These are phyloP conservation scores for Aspergillus sp. DNA, from an alignment of 2,329 filamentous ascomycete genomes.

Conservation along the genomic window DNA sequence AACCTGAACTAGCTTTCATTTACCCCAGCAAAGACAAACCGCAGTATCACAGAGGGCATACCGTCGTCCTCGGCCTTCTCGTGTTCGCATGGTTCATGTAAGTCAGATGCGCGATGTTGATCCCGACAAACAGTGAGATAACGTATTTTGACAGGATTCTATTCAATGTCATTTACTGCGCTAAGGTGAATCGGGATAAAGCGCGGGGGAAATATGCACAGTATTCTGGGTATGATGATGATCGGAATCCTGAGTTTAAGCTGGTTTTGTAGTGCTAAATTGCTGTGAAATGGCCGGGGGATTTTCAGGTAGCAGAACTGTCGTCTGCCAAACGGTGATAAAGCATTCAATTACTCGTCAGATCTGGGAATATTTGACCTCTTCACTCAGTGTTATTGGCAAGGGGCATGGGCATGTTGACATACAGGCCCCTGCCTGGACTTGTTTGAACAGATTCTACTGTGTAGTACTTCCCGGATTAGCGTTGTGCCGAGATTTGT, in stretches of 20 bases:
- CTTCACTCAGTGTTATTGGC: no score
- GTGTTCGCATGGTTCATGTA: slow-evolving; percentile 58
- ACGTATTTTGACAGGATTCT: slow-evolving; percentile 41
- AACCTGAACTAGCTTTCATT: slow-evolving; percentile 44
- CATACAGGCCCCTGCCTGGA: no score
- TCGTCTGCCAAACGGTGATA: no score
- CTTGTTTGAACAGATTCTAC: no score
- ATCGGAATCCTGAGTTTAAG: slow-evolving; percentile 46
- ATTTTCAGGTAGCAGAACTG: no score
- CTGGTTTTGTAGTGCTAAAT: neutral
- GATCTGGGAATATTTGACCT: no score
- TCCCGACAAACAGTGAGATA: slow-evolving; percentile 7
- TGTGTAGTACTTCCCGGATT: no score
- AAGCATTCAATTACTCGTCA: no score
- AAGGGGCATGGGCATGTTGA: no score
- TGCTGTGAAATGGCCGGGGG: no score
- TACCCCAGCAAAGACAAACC: slow-evolving; percentile 52
- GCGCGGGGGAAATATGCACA: slow-evolving; percentile 50
- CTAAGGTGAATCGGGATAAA: slow-evolving; percentile 58
- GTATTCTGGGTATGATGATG: slow-evolving; percentile 52
- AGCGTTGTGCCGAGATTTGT: no score
- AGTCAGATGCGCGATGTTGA: slow-evolving; percentile 26
- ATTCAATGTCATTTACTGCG: slow-evolving; percentile 54
- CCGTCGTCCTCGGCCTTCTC: slow-evolving; percentile 51
- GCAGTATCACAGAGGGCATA: slow-evolving; percentile 54